Evolutionary conservation across 371 early-diverging fungal species (phyloP).

Genomic region (Haplosporangium sp.): DNA sequence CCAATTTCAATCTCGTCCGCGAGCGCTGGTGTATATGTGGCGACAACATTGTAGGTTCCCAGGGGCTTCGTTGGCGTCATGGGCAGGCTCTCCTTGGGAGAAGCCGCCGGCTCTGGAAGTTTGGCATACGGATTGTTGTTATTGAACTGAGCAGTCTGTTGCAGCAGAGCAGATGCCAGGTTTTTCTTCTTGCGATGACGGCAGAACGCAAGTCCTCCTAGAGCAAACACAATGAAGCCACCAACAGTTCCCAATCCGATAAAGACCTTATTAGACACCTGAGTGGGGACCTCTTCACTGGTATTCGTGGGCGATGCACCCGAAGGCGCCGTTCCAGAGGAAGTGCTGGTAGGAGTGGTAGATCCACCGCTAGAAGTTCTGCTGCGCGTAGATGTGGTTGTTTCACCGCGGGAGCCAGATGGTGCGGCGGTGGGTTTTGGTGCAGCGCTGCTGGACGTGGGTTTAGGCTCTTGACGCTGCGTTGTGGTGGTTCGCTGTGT

Average conservation of each 20-base stretch:
- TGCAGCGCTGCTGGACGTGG: not conserved
- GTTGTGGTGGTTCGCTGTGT: not conserved
- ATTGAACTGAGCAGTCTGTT: slow-evolving; percentile 52
- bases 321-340: slow-evolving; percentile 4
- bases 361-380: not conserved
- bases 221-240: slow-evolving; percentile 45
- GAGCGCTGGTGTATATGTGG: slow-evolving; percentile 72
- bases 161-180: slow-evolving; percentile 34
- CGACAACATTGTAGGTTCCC: slow-evolving; percentile 64
- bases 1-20: slow-evolving; percentile 77
- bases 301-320: not conserved
- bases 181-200: slow-evolving; percentile 55
- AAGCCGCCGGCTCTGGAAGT: slow-evolving; percentile 30
- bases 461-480: not conserved
- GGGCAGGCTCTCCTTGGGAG: slow-evolving; percentile 38
- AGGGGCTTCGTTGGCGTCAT: slow-evolving; percentile 56
- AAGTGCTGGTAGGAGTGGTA: slow-evolving; percentile 1
- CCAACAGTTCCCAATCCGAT: slow-evolving; percentile 49
- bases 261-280: slow-evolving; percentile 28
- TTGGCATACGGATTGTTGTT: slow-evolving; percentile 53
- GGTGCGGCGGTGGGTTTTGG: not conserved
- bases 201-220: slow-evolving; percentile 47
- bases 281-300: slow-evolving; percentile 20
- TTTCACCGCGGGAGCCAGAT: not conserved
- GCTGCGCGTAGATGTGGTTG: not conserved